These are phyloP conservation scores for Mycena leptocephala DNA, from an alignment of 768 basidiomycete species.

Conservation along the genomic window DNA sequence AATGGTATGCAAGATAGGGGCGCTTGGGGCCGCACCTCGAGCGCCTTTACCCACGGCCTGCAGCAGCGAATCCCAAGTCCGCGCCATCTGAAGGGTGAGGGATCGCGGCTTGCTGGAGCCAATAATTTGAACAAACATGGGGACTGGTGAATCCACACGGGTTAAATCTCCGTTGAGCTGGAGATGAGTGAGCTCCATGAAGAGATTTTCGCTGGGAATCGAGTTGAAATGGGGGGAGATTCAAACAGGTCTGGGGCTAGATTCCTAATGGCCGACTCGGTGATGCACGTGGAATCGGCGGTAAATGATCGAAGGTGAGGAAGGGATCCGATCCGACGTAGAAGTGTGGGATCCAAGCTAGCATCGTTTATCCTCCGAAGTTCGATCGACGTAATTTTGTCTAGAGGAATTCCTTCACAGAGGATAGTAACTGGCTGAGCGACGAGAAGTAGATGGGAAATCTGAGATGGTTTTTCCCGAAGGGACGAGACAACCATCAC, in stretches of 20 bases:
- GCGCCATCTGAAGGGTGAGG: neutral
- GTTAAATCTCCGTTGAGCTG: neutral
- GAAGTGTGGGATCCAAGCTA: neutral
- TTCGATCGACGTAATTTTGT: neutral
- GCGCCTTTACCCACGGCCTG: too few species aligned
- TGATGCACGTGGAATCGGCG: neutral
- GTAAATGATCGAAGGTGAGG: conserved; percentile 4
- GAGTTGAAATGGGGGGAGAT: neutral
- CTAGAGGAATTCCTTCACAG: neutral
- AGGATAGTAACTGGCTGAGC: neutral
- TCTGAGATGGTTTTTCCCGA: neutral
- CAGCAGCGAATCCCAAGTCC: too few species aligned
- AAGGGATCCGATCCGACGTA: neutral
- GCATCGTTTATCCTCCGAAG: neutral
- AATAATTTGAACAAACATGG: neutral
- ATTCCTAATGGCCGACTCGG: neutral
- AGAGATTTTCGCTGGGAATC: neutral
- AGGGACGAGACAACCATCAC: neutral
- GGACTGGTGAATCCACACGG: neutral
- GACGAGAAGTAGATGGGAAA: neutral
- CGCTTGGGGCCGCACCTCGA: too few species aligned
- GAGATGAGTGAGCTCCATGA: neutral
- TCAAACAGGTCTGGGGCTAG: neutral
- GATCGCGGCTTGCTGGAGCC: neutral
- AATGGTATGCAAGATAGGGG: neutral